Percentiles rank a stretch among this genome's conserved stretches.
Evolutionary conservation across 2,329 filamentous ascomycete species (phyloP).

Genomic region (Hyphodiscus sp.): DNA sequence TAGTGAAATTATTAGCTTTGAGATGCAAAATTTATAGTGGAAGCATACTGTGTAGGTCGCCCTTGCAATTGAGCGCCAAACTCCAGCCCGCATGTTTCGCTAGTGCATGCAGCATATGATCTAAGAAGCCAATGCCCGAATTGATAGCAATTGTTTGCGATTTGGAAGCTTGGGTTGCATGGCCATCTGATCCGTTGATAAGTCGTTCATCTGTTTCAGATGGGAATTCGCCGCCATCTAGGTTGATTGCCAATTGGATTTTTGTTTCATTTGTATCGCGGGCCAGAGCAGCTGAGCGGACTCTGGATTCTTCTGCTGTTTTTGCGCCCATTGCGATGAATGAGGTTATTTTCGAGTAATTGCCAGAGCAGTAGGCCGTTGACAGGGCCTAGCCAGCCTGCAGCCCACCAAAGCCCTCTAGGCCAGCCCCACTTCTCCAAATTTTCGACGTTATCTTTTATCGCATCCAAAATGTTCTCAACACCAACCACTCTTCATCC

Average conservation of each 20-base stretch:
- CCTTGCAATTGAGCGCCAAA: slow-evolving; percentile 72
- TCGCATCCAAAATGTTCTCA: background rate
- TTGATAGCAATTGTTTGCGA: slow-evolving; percentile 81
- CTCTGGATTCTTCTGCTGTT: slow-evolving; percentile 12
- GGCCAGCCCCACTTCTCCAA: background rate
- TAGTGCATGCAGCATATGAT: slow-evolving; percentile 97
- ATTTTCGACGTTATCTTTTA: background rate
- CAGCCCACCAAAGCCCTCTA: no score
- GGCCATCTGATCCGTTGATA: slow-evolving; percentile 47
- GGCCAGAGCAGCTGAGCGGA: slow-evolving; percentile 68
- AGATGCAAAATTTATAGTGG: background rate
- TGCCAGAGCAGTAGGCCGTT: no score
- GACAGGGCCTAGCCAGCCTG: no score
- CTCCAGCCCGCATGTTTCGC: slow-evolving; percentile 96
- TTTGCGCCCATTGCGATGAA: slow-evolving; percentile 14
- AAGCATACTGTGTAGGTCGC: slow-evolving; percentile 79
- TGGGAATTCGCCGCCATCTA: slow-evolving; percentile 80
- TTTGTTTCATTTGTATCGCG: slow-evolving; percentile 98
- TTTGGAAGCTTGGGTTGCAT: slow-evolving; percentile 78
- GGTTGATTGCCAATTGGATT: slow-evolving; percentile 84
- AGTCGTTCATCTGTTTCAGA: slow-evolving; percentile 54
- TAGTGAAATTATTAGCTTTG: slow-evolving; percentile 31
- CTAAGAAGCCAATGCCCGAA: slow-evolving; percentile 94
- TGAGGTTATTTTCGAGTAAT: background rate
- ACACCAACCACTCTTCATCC: background rate